Percentiles rank a stretch among this genome's conserved stretches.
These are phyloP conservation scores for Hemileccinum rubropunctum DNA, from an alignment of 768 basidiomycete genomes.

Conservation along the genomic window DNA sequence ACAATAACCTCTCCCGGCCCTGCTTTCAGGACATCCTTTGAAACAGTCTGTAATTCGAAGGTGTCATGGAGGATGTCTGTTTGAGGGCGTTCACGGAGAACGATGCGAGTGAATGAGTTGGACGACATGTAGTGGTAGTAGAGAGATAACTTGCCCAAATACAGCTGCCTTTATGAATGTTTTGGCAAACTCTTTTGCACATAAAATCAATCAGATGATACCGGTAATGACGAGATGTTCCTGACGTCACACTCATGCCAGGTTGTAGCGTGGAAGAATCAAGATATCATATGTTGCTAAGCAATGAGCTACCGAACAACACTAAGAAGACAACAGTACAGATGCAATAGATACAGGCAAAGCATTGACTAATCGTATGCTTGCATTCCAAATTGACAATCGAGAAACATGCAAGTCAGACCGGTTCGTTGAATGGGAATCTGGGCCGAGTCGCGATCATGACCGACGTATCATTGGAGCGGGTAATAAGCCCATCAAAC, in stretches of 20 bases:
- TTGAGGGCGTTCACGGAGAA: constrained; percentile 72
- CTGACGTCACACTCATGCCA: no score
- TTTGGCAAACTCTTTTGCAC: no score
- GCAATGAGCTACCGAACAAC: background rate
- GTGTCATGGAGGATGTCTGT: constrained; percentile 69
- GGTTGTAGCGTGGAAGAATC: no score
- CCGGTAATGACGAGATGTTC: no score
- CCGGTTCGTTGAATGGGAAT: no score
- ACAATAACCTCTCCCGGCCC: constrained; percentile 60
- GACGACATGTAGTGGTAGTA: constrained; percentile 18
- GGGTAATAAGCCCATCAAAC: constrained; percentile 71
- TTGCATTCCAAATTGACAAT: constrained; percentile 6
- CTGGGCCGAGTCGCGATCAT: constrained; percentile 30
- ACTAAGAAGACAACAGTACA: constrained; percentile 8
- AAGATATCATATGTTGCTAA: background rate
- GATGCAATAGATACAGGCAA: constrained; percentile 14
- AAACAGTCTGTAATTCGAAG: constrained; percentile 58
- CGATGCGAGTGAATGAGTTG: constrained; percentile 57
- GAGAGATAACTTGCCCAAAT: background rate
- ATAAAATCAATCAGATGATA: no score
- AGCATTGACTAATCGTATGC: constrained; percentile 5
- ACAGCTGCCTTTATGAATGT: background rate
- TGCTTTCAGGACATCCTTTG: constrained; percentile 52
- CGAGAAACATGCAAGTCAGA: background rate
- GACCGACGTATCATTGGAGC: constrained; percentile 52